phyloP scores from a whole-genome alignment of 257 asterid species.

The Echium plantagineum region DNA sequence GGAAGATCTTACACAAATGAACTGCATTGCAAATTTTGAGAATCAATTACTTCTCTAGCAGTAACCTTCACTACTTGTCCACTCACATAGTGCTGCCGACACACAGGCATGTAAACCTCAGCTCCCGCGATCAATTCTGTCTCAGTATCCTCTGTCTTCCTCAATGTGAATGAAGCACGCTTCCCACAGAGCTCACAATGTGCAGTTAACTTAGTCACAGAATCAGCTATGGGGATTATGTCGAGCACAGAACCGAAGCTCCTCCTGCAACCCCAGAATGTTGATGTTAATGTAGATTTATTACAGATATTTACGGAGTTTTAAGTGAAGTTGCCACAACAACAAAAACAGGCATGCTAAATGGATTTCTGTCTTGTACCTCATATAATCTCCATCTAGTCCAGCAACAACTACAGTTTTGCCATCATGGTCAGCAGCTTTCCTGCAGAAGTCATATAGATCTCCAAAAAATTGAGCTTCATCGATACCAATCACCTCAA shows the following conservation, averaged over 20 bases:
- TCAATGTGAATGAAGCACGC: constrained; percentile 61
- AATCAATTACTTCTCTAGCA: constrained; percentile 44
- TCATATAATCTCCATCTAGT: constrained; percentile 88
- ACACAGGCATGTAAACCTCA: constrained; percentile 88
- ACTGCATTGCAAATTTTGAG: constrained; percentile 29
- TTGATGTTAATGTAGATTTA: neutral
- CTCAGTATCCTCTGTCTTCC: constrained; percentile 74
- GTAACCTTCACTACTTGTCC: constrained; percentile 82
- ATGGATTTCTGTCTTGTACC: constrained; percentile 23
- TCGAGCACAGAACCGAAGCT: constrained; percentile 84
- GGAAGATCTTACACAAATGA: constrained; percentile 13
- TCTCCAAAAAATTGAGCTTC: constrained; percentile 94
- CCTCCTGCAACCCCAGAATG: constrained; percentile 36
- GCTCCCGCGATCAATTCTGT: constrained; percentile 80
- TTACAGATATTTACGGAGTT: neutral
- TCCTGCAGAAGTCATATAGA: constrained; percentile 71
- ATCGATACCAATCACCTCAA: constrained; percentile 87
- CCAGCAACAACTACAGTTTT: constrained; percentile 84
- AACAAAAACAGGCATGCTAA: neutral
- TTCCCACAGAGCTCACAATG: constrained; percentile 74
- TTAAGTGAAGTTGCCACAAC: neutral
- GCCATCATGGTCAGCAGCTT: constrained; percentile 89
- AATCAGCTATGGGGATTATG: constrained; percentile 72
- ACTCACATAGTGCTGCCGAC: constrained; percentile 78
- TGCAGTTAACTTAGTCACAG: constrained; percentile 73